These are phyloP conservation scores for Mangifera indica DNA, from an alignment of 345 rosid species.

Conservation along the genomic window DNA sequence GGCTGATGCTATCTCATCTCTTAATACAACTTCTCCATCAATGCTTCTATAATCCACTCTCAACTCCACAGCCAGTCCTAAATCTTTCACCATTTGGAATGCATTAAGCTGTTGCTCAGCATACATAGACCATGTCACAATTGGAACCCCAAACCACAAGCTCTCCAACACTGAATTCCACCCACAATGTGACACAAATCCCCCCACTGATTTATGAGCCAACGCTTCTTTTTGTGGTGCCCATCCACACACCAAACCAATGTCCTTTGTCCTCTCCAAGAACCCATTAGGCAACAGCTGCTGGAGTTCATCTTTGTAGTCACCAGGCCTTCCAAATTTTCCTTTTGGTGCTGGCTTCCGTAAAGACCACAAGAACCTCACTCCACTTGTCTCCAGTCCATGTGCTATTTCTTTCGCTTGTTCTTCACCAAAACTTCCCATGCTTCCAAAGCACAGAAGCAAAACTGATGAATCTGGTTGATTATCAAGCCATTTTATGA, in stretches of 20 bases:
- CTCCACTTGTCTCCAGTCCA: slow-evolving; percentile 32
- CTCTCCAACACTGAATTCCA: slow-evolving; percentile 48
- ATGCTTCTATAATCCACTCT: neutral
- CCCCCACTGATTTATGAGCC: slow-evolving; percentile 28
- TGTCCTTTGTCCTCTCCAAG: slow-evolving; percentile 20
- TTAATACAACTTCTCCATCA: no score
- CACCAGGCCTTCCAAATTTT: neutral
- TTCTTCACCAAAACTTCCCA: slow-evolving; percentile 32
- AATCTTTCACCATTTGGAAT: slow-evolving; percentile 25
- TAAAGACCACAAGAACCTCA: slow-evolving; percentile 38
- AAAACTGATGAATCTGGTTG: slow-evolving; percentile 38
- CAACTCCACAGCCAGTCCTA: slow-evolving; percentile 26
- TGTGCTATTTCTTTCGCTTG: slow-evolving; percentile 32
- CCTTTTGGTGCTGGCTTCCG: slow-evolving; percentile 22
- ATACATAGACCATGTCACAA: slow-evolving; percentile 33
- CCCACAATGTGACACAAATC: slow-evolving; percentile 46
- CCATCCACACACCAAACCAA: slow-evolving; percentile 28
- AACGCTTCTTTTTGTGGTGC: slow-evolving; percentile 31
- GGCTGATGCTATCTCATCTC: no score
- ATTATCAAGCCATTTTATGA: slow-evolving; percentile 36
- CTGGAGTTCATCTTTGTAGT: neutral
- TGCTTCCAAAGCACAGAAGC: slow-evolving; percentile 46
- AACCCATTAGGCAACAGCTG: slow-evolving; percentile 35
- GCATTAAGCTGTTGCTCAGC: slow-evolving; percentile 42
- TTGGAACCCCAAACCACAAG: slow-evolving; percentile 34